phyloP scores from a whole-genome alignment of 208 protist species.

The Trypanosoma lewisi region DNA sequence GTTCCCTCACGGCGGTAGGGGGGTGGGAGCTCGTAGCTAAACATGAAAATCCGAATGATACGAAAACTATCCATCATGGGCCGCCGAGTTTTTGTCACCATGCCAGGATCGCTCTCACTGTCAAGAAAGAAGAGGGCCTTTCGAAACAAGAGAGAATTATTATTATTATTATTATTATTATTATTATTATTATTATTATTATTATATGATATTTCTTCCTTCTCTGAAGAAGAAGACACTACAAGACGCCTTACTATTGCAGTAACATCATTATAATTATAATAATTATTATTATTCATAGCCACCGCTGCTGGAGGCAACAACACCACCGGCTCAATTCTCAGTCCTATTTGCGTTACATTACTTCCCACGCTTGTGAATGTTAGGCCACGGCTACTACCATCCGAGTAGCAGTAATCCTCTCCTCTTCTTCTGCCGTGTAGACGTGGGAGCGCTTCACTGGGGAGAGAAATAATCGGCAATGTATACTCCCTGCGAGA shows the following conservation, averaged over 20 bases:
- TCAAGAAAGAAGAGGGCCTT: constrained; percentile 24
- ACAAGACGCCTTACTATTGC: too few species aligned
- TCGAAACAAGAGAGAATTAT: constrained; percentile 2
- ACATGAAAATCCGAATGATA: constrained; percentile 12
- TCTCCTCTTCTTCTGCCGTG: neutral
- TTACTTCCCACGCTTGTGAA: neutral
- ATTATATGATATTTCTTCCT: neutral
- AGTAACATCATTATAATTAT: too few species aligned
- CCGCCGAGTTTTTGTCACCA: neutral
- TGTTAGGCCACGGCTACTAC: too few species aligned
- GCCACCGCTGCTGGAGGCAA: neutral
- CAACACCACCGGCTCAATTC: neutral
- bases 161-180: neutral
- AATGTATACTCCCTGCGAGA: neutral
- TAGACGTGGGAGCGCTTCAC: neutral
- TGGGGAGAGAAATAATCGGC: neutral
- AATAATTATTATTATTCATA: too few species aligned
- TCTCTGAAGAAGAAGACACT: neutral
- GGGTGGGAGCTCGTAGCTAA: neutral
- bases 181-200: neutral
- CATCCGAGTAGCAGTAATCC: too few species aligned
- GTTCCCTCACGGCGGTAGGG: constrained; percentile 18
- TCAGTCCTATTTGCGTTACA: neutral
- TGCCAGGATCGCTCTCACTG: neutral
- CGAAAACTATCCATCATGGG: constrained; percentile 21